Evolutionary conservation across 2,329 filamentous ascomycete species (phyloP).

Genomic region (Corniculantispora saksenae): DNA sequence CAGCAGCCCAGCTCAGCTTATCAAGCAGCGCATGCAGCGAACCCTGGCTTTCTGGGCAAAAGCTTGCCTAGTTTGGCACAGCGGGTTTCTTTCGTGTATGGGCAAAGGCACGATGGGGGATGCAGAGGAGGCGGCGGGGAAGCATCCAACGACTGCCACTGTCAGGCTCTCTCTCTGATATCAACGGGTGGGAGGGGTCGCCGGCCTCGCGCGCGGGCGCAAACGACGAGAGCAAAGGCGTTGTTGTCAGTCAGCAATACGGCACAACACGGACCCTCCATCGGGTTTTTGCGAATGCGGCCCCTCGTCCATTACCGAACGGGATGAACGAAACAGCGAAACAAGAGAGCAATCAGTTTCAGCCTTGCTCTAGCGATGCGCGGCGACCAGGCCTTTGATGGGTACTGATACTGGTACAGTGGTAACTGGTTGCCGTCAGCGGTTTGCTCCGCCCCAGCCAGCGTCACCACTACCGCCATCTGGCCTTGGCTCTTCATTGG

Average conservation of each 20-base stretch:
- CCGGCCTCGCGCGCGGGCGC: too few species aligned
- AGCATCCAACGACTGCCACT: background rate
- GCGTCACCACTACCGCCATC: too few species aligned
- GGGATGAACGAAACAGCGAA: background rate
- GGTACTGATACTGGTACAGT: too few species aligned
- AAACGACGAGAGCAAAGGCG: background rate
- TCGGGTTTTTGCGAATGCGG: background rate
- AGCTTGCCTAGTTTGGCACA: background rate
- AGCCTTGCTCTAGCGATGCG: background rate
- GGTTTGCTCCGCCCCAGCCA: background rate
- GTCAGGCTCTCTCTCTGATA: too few species aligned
- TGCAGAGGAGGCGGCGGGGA: background rate
- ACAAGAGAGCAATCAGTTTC: background rate
- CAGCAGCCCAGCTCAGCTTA: background rate
- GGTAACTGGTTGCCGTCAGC: background rate
- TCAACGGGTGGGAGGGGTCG: background rate
- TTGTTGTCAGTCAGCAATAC: constrained; percentile 16
- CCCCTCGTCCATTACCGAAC: background rate
- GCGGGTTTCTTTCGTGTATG: too few species aligned
- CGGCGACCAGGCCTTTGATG: background rate
- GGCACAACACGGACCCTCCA: background rate
- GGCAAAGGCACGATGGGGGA: background rate
- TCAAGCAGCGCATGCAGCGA: background rate
- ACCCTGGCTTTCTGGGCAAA: background rate
- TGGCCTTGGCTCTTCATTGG: background rate